Evolutionary conservation across 495 filamentous ascomycete genomes (phyloP), one percentile per base, ranked within the genome.

Genomic region (Evernia prunastri): DNA sequence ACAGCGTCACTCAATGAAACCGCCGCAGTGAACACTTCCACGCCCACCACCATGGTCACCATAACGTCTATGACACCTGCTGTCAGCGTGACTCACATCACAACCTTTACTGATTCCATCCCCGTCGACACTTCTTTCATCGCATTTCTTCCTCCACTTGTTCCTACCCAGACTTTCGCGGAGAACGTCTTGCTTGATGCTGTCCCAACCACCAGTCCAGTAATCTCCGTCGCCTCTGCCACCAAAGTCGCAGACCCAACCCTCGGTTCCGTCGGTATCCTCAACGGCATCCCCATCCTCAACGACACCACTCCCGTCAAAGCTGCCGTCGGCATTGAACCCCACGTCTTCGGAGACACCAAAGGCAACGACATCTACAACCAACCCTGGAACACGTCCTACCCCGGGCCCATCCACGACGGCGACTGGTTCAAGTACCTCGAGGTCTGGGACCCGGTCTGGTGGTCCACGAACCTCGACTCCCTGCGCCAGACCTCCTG

Each of bases 341-440:
- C n/a, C n/a, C n/a, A n/a, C n/a, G n/a, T n/a, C n/a, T n/a, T n/a
- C n/a, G n/a, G n/a, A n/a, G 33, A 58, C 3, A 36, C n/a, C 3
- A 23, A 49, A 27, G 5, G 23, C 45, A 7, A 25, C 27, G 3
- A 4, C 43, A 45, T 18, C 25, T 10, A 12, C 23, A n/a, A 1
- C 25, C 49, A 58, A 58, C 33, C 33, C 31, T 58, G 37, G 35
- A 58, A 36, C 33, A 58, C 33, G 0, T 37, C 33, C 33, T 58
- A 58, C 33, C 56, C 56, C 15, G 56, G 56, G 33, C 56, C 56
- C 56, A 58, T 58, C 56, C 33, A 58, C 18, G 56, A 58, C 33
- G 35, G 33, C 56, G 56, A 58, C 56, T 58, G 23, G n/a, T 0
- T 1, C 13, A 37, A 58, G 4, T 58, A 58, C 56, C 56, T 58